Evolutionary conservation across 2,329 filamentous ascomycete species (phyloP).

Genomic region (Mycosphaerella sp.): DNA sequence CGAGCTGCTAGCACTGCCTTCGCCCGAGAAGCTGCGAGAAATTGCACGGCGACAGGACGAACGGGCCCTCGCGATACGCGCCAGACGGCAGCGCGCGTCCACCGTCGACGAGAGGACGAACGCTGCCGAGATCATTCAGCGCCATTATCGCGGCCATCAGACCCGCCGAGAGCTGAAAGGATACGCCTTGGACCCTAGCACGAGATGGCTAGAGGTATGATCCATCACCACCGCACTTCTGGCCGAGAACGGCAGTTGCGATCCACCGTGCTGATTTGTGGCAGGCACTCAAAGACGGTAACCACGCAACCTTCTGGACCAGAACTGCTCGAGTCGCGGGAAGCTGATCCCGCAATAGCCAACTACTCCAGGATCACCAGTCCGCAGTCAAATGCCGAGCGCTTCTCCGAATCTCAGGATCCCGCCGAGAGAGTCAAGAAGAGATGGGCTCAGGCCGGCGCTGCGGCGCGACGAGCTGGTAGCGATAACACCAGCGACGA

Average conservation of each 20-base stretch:
- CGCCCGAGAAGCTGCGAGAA: slow-evolving; percentile 31
- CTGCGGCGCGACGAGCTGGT: slow-evolving; percentile 65
- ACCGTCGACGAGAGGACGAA: slow-evolving; percentile 14
- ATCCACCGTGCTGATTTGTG: slow-evolving; percentile 2
- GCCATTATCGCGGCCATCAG: slow-evolving; percentile 72
- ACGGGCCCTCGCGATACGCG: slow-evolving; percentile 25
- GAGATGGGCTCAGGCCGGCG: slow-evolving; percentile 70
- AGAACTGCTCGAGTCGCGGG: slow-evolving; percentile 10
- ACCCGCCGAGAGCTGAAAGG: slow-evolving; percentile 65
- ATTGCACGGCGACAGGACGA: slow-evolving; percentile 34
- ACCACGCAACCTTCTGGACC: slow-evolving; percentile 7
- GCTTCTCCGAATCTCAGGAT: slow-evolving; percentile 22
- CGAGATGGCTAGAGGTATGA: slow-evolving; percentile 63
- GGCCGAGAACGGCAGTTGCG: background rate
- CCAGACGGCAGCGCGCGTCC: slow-evolving; percentile 9
- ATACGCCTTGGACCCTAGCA: slow-evolving; percentile 60
- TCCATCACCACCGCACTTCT: slow-evolving; percentile 6
- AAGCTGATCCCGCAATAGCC: slow-evolving; percentile 36
- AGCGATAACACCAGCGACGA: slow-evolving; percentile 54
- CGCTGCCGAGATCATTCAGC: slow-evolving; percentile 38
- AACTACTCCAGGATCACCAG: slow-evolving; percentile 49
- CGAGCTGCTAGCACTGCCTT: slow-evolving; percentile 27
- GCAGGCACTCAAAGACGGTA: slow-evolving; percentile 34
- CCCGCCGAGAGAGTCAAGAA: slow-evolving; percentile 41
- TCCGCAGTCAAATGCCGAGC: slow-evolving; percentile 39